Percentiles rank a stretch among this genome's conserved stretches.
Conservation (phyloP, 108 stramenopile species). For the Schizochytrium sp. region DNA sequence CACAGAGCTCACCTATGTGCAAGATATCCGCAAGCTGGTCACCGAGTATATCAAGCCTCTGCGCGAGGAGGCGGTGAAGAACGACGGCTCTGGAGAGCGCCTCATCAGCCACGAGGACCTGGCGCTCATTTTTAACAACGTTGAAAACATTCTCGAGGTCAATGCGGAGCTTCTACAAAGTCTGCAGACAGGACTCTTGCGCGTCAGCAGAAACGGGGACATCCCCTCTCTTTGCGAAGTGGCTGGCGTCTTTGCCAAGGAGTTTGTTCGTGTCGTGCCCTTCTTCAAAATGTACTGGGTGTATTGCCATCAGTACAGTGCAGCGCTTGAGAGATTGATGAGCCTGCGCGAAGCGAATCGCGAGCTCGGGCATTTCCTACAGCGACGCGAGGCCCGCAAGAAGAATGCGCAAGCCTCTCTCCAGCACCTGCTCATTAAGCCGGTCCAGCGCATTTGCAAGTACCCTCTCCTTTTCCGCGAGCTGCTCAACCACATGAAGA, state of each 20-base stretch:
- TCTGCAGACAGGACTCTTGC: background rate
- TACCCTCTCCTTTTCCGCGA: slow-evolving; percentile 22
- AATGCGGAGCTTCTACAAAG: background rate
- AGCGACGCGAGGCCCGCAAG: background rate
- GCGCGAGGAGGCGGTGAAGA: background rate
- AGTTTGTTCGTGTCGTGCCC: slow-evolving; percentile 1
- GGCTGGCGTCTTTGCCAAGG: slow-evolving; percentile 6
- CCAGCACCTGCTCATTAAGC: slow-evolving; percentile 16
- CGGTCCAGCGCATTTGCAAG: slow-evolving; percentile 23
- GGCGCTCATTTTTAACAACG: background rate
- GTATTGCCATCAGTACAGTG: slow-evolving; percentile 22
- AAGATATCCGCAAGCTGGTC: background rate
- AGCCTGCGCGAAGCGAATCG: background rate
- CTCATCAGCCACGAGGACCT: slow-evolving; percentile 8
- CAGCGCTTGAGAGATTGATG: background rate
- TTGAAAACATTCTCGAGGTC: background rate
- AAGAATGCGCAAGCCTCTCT: background rate
- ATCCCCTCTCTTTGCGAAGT: slow-evolving; percentile 6
- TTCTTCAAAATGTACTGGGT: slow-evolving; percentile 20
- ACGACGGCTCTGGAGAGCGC: background rate
- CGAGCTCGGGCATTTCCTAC: background rate
- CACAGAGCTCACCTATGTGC: background rate
- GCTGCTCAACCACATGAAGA: slow-evolving; percentile 15
- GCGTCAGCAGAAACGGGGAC: background rate
- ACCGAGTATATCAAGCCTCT: slow-evolving; percentile 7